Conservation (phyloP, 345 rosid genomes). For the Carallia pectinifolia region DNA sequence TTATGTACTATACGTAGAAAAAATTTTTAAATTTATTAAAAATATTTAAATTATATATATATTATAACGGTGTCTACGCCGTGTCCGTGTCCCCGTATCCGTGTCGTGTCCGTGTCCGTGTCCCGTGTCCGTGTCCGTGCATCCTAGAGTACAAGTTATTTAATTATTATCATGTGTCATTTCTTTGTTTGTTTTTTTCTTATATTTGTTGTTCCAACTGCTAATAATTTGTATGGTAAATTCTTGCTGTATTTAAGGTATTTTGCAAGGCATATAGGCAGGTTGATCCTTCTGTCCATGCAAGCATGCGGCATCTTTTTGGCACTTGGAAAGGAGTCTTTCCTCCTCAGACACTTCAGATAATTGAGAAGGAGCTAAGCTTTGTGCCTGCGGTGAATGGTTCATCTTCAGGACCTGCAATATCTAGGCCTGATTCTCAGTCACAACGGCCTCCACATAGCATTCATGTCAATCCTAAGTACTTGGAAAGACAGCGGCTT, state of each 20-base stretch:
- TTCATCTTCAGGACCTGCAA: constrained; percentile 52
- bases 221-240: constrained; percentile 4
- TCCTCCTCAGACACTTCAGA: constrained; percentile 70
- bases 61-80: too few species aligned
- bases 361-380: constrained; percentile 89
- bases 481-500: constrained; percentile 87
- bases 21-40: too few species aligned
- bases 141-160: too few species aligned
- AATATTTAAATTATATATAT: too few species aligned
- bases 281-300: constrained; percentile 72
- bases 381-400: constrained; percentile 64
- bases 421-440: constrained; percentile 63
- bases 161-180: too few species aligned
- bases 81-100: too few species aligned
- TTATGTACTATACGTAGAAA: too few species aligned
- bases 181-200: constrained; percentile 1
- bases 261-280: constrained; percentile 87
- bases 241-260: constrained; percentile 44
- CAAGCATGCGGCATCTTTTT: constrained; percentile 94
- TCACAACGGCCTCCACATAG: constrained; percentile 77
- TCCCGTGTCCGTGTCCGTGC: too few species aligned
- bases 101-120: too few species aligned
- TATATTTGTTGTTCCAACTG: not conserved
- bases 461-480: constrained; percentile 98
- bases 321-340: constrained; percentile 99